These are phyloP conservation scores for Pichia rugopelliculosa DNA, from an alignment of 805 yeast species.

Conservation along the genomic window DNA sequence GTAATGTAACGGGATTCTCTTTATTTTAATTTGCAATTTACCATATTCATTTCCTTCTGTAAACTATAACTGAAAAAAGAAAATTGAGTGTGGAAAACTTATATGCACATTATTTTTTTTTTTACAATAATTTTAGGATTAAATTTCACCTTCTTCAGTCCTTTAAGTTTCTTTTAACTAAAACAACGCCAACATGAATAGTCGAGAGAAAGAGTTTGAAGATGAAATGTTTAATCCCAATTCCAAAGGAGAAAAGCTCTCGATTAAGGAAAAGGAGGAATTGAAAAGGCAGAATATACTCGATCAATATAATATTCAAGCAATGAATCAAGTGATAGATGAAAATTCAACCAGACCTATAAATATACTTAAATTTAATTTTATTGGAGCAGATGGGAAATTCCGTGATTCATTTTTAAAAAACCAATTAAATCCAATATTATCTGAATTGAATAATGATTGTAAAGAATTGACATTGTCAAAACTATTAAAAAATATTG, in stretches of 20 bases:
- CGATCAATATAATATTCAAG: constrained; percentile 9
- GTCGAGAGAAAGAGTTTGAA: neutral
- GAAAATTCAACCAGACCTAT: constrained; percentile 35
- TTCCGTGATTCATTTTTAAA: constrained; percentile 40
- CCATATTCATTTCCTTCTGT: too few species aligned
- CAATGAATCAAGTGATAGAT: constrained; percentile 15
- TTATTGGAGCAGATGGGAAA: constrained; percentile 37
- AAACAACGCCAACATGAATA: too few species aligned
- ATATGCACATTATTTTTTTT: too few species aligned
- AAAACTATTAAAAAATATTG: constrained; percentile 35
- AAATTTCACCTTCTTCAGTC: neutral
- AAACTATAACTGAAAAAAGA: neutral
- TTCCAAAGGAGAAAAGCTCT: neutral
- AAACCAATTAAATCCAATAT: constrained; percentile 41
- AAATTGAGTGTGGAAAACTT: neutral
- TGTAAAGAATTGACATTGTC: constrained; percentile 32
- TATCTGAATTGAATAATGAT: constrained; percentile 16
- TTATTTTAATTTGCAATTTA: neutral
- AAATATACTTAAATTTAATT: constrained; percentile 35
- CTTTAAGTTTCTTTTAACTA: too few species aligned
- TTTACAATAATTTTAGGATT: neutral
- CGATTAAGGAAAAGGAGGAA: constrained; percentile 1
- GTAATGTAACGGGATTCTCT: neutral
- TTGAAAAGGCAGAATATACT: constrained; percentile 2
- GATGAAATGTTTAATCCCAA: constrained; percentile 5